Evolutionary conservation across 2,329 filamentous ascomycete species (phyloP).

Genomic region (Talaromyces verruculosus): DNA sequence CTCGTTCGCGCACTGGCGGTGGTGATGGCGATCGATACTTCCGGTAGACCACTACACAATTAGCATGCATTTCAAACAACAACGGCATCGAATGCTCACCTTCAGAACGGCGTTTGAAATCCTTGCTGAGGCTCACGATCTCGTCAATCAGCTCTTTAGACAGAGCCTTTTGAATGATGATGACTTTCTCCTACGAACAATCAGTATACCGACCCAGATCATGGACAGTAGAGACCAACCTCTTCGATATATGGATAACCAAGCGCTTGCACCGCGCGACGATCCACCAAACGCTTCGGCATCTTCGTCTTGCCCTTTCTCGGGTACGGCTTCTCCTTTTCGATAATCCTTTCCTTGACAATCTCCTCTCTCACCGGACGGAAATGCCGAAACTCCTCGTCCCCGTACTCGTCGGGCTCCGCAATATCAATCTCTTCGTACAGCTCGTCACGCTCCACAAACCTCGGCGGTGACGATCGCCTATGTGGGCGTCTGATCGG

Average conservation of each 20-base stretch:
- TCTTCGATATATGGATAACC: constrained; percentile 86
- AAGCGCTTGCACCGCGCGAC: constrained; percentile 76
- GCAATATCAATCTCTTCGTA: constrained; percentile 67
- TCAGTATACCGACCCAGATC: neutral
- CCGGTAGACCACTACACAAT: constrained; percentile 12
- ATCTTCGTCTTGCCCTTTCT: constrained; percentile 89
- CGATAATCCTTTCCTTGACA: constrained; percentile 34
- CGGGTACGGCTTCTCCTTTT: constrained; percentile 59
- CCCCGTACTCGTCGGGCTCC: constrained; percentile 67
- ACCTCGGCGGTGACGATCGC: constrained; percentile 55
- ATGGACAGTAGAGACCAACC: constrained; percentile 47
- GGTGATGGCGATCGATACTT: constrained; percentile 23
- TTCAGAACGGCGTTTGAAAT: constrained; percentile 42
- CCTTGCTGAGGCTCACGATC: constrained; percentile 77
- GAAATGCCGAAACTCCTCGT: constrained; percentile 69
- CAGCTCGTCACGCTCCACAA: constrained; percentile 54
- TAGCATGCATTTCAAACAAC: neutral
- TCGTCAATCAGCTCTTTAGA: constrained; percentile 91
- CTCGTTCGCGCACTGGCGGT: constrained; percentile 20
- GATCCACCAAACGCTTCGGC: constrained; percentile 75
- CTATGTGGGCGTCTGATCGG: constrained; percentile 21
- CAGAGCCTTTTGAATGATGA: constrained; percentile 79
- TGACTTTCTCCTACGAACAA: constrained; percentile 66
- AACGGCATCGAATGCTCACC: constrained; percentile 25
- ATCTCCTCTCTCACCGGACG: constrained; percentile 35